Conservation (phyloP, 345 rosid genomes). For the Moricandia arvensis region DNA sequence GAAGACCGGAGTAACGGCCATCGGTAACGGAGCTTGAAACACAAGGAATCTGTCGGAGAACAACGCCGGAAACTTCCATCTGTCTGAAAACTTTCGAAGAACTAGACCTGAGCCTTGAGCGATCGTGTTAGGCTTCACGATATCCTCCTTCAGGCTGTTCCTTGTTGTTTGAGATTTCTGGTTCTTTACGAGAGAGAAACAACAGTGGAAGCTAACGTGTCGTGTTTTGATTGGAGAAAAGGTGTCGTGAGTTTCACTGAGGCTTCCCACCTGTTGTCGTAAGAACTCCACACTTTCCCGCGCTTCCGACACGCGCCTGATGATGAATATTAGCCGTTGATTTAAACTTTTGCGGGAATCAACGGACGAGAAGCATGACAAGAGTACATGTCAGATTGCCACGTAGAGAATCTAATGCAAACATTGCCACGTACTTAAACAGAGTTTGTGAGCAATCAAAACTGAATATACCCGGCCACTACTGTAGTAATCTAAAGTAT, state of each 20-base stretch:
- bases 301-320: conserved; percentile 24
- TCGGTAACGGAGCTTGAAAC: conserved; percentile 21
- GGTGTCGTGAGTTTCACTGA: conserved; percentile 35
- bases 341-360: background rate
- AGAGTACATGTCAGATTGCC: conserved; percentile 21
- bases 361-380: background rate
- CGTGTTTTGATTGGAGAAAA: conserved; percentile 23
- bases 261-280: conserved; percentile 24
- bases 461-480: too few species aligned
- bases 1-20: conserved; percentile 19
- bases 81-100: background rate
- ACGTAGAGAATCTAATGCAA: conserved; percentile 3
- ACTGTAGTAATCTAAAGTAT: too few species aligned
- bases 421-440: conserved; percentile 9
- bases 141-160: conserved; percentile 10
- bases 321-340: conserved; percentile 6
- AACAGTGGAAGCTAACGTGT: conserved; percentile 21
- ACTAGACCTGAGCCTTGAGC: conserved; percentile 20
- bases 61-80: conserved; percentile 38
- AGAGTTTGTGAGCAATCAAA: background rate
- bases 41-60: conserved; percentile 34
- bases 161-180: background rate
- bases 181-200: conserved; percentile 18
- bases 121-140: background rate
- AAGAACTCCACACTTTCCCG: conserved; percentile 40